phyloP scores from a whole-genome alignment of 139 green algal species.

The Chlorella sp. region DNA sequence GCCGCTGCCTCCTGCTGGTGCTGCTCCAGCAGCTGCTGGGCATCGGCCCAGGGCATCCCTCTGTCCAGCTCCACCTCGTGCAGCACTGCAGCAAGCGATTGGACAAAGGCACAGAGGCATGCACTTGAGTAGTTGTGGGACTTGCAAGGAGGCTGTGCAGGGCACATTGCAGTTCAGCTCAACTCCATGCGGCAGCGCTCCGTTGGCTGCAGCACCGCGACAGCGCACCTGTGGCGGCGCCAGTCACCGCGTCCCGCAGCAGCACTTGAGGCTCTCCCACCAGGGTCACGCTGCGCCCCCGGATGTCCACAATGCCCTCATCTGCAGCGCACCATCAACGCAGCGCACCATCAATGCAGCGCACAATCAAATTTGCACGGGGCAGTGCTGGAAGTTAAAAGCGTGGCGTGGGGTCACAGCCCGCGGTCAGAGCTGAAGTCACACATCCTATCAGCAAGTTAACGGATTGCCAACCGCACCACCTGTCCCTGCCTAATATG shows the following conservation, averaged over 20 bases:
- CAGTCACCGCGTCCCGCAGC: neutral
- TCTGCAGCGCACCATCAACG: conserved; percentile 45
- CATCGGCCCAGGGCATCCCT: conserved; percentile 51
- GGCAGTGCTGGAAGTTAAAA: too few relatives aligned
- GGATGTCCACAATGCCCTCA: conserved; percentile 67
- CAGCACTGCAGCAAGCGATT: conserved; percentile 45
- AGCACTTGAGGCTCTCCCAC: conserved; percentile 18
- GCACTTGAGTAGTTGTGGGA: too few relatives aligned
- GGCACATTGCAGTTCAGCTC: neutral
- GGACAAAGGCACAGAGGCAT: too few relatives aligned
- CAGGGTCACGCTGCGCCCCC: conserved; percentile 30
- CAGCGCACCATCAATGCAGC: too few relatives aligned
- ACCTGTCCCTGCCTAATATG: too few relatives aligned
- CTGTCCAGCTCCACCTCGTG: conserved; percentile 57
- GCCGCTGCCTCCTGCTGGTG: neutral
- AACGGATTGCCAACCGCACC: too few relatives aligned
- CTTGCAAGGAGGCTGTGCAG: neutral
- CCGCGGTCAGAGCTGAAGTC: too few relatives aligned
- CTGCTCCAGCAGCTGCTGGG: conserved; percentile 40
- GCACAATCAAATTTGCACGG: too few relatives aligned
- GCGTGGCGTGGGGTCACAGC: too few relatives aligned
- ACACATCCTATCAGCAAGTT: too few relatives aligned
- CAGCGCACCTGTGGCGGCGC: conserved; percentile 26
- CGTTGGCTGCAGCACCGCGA: conserved; percentile 30
- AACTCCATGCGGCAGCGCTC: neutral